Evolutionary conservation across 2,329 filamentous ascomycete species (phyloP), one percentile per base, ranked within the genome.

Genomic region (Falciphora oryzae): DNA sequence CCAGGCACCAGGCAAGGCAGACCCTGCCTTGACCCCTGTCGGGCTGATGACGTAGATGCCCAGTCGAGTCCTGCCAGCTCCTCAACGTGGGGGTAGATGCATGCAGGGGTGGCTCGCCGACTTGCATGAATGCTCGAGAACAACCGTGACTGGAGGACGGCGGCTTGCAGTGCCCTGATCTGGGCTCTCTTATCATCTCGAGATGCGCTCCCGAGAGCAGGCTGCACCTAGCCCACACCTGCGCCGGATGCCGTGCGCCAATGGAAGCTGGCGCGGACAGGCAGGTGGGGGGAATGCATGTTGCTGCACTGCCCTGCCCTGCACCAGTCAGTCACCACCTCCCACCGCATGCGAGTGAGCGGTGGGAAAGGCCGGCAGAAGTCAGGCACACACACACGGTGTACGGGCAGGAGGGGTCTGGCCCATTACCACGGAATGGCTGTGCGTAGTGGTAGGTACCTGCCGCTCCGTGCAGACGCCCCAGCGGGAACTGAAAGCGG

Each of bases 241-340:
- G 44, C 44, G 44, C 44, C 22, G 6, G 5, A 5, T 22, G 18
- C 8, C 18, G 44, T 53, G 44, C n/a, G 44, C 44, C 44, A 53
- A 53, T 25, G 7, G 18, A 25, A 25, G 6, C 4, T 4, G 22
- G 56, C 60, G 61, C 59, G 57, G 58, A 50, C 50, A 57, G 25
- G 58, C 32, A 29, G 8, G 59, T 71, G 44, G 44, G 44, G 44
- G 38, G 38, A 44, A 53, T 53, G 38, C 38, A 50, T 50, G 16
- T 5, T 53, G 44, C 18, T 53, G 44, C 32, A 5, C 32, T 32
- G 32, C 32, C 32, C 44, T 53, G 44, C 44, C 44, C 22, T 53
- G 44, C 44, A 10, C 44, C 22, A 53, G 44, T 25, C 44, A 53
- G 44, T 53, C 44, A 25, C 22, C 44, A 10, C 44, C 22, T 11